These are phyloP conservation scores for Penicillium hordei DNA, from an alignment of 2,329 filamentous ascomycete genomes.

Conservation along the genomic window DNA sequence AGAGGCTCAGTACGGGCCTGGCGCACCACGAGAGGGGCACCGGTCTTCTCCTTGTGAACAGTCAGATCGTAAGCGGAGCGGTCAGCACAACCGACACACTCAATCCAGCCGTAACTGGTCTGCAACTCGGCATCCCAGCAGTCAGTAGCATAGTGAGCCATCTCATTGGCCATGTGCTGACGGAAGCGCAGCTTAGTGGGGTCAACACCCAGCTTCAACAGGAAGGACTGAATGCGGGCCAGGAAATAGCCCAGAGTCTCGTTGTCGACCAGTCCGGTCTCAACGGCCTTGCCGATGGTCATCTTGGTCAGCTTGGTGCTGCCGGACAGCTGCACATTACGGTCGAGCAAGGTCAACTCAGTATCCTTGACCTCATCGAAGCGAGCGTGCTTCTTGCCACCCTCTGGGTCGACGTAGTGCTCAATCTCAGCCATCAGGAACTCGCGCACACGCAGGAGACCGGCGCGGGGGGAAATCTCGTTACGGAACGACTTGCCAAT, in stretches of 20 bases:
- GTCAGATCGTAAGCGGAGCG: constrained; percentile 91
- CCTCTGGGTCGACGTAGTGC: constrained; percentile 92
- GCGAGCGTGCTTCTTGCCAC: constrained; percentile 89
- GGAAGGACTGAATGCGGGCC: constrained; percentile 87
- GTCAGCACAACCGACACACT: constrained; percentile 96
- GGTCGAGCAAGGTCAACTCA: constrained; percentile 80
- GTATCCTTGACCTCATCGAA: constrained; percentile 83
- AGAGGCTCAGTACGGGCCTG: constrained; percentile 76
- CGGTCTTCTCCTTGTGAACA: constrained; percentile 91
- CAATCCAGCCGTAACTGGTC: constrained; percentile 94
- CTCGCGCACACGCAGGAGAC: constrained; percentile 89
- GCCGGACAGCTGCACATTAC: constrained; percentile 80
- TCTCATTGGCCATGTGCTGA: constrained; percentile 90
- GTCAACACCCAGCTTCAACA: constrained; percentile 84
- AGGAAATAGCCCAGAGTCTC: constrained; percentile 98
- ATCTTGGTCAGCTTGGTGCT: constrained; percentile 73
- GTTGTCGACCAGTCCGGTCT: constrained; percentile 82
- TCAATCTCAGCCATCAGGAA: constrained; percentile 99
- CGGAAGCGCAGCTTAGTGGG: constrained; percentile 87
- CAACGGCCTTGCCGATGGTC: constrained; percentile 82
- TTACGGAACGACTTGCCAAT: constrained; percentile 99
- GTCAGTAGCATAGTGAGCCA: constrained; percentile 93
- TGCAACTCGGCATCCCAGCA: constrained; percentile 97
- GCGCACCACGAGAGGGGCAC: constrained; percentile 78
- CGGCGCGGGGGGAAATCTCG: constrained; percentile 90